Percentiles rank a stretch among this genome's conserved stretches.
Conservation (phyloP, 768 basidiomycete genomes). For the Rubroboletus pulcherrimus region DNA sequence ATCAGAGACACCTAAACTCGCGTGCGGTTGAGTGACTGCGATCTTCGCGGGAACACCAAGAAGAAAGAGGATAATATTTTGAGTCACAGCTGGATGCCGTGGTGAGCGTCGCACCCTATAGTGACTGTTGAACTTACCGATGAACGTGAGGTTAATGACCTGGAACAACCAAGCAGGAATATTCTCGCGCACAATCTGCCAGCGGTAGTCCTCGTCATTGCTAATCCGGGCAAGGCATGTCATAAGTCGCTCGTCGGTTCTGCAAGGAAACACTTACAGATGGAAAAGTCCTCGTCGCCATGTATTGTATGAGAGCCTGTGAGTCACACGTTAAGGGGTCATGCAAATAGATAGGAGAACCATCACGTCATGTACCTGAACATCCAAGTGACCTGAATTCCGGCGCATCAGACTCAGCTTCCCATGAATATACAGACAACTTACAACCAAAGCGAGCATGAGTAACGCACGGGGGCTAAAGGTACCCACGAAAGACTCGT, state of each 20-base stretch:
- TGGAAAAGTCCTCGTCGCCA: conserved; percentile 78
- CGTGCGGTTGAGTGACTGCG: conserved; percentile 52
- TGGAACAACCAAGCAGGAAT: conserved; percentile 55
- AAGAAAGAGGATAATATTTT: conserved; percentile 77
- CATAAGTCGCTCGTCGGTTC: neutral
- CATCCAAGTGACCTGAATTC: conserved; percentile 52
- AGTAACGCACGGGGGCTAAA: conserved; percentile 71
- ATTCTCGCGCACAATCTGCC: conserved; percentile 68
- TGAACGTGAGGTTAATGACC: conserved; percentile 61
- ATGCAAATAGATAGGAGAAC: conserved; percentile 6
- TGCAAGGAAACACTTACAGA: conserved; percentile 42
- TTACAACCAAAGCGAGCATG: conserved; percentile 66
- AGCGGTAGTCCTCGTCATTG: conserved; percentile 89
- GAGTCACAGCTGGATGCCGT: conserved; percentile 50
- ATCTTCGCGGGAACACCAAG: conserved; percentile 61
- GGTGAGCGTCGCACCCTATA: neutral
- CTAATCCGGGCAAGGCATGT: conserved; percentile 33
- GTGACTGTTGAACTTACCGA: conserved; percentile 41
- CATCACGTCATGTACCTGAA: conserved; percentile 38
- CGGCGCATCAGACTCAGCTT: neutral
- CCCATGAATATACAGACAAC: conserved; percentile 14
- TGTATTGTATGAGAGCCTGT: conserved; percentile 74
- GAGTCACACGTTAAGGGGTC: conserved; percentile 20
- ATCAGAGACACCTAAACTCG: conserved; percentile 55
- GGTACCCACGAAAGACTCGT: conserved; percentile 32